A percentile compares a stretch with the other conserved stretches of the same genome.
Conservation (phyloP, 164 flowering plant genomes). For the Houttuynia cordata region DNA sequence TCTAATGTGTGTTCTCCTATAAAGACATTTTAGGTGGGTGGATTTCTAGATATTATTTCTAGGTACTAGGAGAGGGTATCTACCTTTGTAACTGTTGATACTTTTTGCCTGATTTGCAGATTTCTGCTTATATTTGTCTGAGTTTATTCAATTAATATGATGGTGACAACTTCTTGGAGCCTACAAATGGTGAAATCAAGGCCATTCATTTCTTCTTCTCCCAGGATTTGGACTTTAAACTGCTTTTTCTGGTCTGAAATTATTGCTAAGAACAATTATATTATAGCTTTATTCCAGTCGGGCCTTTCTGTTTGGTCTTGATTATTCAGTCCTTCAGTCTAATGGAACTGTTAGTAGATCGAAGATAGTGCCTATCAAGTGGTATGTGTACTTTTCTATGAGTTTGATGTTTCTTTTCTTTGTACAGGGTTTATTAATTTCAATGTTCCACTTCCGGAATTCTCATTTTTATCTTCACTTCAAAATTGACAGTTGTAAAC, state of each 20-base stretch:
- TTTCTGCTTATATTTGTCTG: background rate
- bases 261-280: background rate
- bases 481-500: too few species aligned
- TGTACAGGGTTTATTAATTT: background rate
- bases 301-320: background rate
- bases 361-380: background rate
- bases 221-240: background rate
- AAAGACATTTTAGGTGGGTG: too few species aligned
- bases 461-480: background rate
- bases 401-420: background rate
- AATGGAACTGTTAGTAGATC: background rate
- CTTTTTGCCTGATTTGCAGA: background rate
- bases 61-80: background rate
- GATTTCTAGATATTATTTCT: too few species aligned
- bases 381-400: background rate
- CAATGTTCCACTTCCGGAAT: background rate
- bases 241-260: too few species aligned
- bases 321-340: background rate
- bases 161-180: background rate
- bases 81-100: background rate
- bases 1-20: too few species aligned
- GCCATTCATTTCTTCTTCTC: background rate
- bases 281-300: background rate
- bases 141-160: background rate
- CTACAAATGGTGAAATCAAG: background rate